Evolutionary conservation across 1,284 basidiomycete species (phyloP), one percentile per base, ranked within the genome.

Genomic region (Macrocybe sp.): DNA sequence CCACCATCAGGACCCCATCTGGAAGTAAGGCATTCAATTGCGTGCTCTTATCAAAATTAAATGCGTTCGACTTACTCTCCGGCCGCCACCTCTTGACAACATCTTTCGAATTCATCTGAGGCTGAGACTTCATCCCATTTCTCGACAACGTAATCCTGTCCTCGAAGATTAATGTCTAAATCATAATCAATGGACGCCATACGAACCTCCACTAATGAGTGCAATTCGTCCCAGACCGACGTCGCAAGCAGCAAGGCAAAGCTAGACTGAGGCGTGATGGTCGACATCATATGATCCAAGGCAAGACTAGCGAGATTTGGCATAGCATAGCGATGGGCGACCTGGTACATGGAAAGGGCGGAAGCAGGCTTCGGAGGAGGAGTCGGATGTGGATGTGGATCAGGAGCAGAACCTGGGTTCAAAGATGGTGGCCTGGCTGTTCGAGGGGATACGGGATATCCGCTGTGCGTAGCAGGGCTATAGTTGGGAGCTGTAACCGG

Each of bases 281-380:
- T 84, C 4, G 75, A 72, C 67, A 92, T 75, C 56, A 92, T 81
- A 60, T 91, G 88, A 44, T 86, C 81, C 47, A 88, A 66, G 2
- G 89, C 85, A 6, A 92, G 72, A 8, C 72, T 60, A 33, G 81
- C 79, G 16, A 93, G 73, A 7, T 72, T 76, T 14, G 79, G 76
- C 67, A 92, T 80, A 7, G 72, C 69, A 63, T 92, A 93, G 35
- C 89, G 75, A 67, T 92, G 89, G 7, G 89, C 86, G 10, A 92
- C 74, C 58, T 86, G 81, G 67, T 90, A 94, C 56, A 92, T 78
- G 0, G 85, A 79, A 32, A 94, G 67, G 1, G 89, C 86, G 29
- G 83, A 85, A 12, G 85, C 85, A 14, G 86, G 78, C 2, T 70
- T 65, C 2, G 85, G 82, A 2, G 75, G 59, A 6, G 76, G 66